These are phyloP conservation scores for Aegilops longissima DNA, from an alignment of 176 grass and related monocot genomes.

Conservation along the genomic window DNA sequence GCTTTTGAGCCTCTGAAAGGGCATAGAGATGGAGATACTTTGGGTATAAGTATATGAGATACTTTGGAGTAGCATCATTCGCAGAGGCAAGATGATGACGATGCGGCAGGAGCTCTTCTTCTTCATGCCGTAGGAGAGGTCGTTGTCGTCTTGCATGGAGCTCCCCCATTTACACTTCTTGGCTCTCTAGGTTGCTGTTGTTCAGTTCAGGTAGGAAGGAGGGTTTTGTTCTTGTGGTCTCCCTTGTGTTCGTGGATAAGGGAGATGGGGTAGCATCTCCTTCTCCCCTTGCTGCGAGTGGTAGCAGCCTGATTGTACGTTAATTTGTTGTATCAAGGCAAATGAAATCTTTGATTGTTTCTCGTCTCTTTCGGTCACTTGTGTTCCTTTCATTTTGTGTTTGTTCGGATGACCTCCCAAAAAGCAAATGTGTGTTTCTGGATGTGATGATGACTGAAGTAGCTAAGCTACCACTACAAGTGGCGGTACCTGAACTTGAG, in stretches of 20 bases:
- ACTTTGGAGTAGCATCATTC: neutral
- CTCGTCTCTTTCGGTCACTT: neutral
- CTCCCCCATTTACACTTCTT: conserved; percentile 64
- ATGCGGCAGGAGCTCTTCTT: neutral
- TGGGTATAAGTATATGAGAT: neutral
- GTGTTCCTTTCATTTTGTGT: neutral
- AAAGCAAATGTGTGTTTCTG: no score
- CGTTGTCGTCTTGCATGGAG: conserved; percentile 34
- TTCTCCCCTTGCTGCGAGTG: neutral
- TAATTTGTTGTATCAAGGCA: neutral
- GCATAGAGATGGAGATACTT: neutral
- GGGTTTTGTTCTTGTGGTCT: neutral
- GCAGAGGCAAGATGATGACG: neutral
- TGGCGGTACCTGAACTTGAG: no score
- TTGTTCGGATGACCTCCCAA: no score
- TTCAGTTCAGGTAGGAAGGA: no score
- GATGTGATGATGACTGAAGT: no score
- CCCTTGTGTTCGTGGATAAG: neutral
- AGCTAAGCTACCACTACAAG: no score
- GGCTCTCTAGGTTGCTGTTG: conserved; percentile 1
- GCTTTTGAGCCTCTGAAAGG: neutral
- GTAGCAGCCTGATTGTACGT: conserved; percentile 24
- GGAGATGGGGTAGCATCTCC: neutral
- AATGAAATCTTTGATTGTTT: conserved; percentile 13
- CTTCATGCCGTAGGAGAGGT: conserved; percentile 29